Conservation (phyloP, 2,329 filamentous ascomycete genomes). For the Microcyclospora pomicola region DNA sequence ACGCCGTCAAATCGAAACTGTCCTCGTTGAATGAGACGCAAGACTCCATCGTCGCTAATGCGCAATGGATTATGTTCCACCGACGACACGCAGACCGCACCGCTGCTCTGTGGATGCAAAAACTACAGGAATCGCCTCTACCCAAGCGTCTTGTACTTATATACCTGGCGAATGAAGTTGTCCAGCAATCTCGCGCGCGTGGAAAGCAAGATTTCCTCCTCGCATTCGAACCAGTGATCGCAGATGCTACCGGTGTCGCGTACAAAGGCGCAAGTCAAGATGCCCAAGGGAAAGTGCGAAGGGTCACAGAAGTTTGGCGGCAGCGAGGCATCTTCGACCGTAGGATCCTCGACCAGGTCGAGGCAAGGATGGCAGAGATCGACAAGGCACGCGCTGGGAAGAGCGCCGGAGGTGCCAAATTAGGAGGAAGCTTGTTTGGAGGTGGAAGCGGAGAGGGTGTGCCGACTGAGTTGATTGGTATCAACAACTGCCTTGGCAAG, state of each 20-base stretch:
- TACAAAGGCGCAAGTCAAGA: constrained; percentile 82
- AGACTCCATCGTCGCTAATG: constrained; percentile 88
- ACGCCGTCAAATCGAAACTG: constrained; percentile 87
- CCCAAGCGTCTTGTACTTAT: constrained; percentile 80
- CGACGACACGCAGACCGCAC: constrained; percentile 85
- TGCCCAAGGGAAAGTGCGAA: constrained; percentile 71
- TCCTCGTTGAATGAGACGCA: constrained; percentile 94
- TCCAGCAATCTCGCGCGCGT: constrained; percentile 87
- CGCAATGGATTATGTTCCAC: constrained; percentile 99
- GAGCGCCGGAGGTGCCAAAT: constrained; percentile 15
- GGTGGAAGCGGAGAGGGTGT: constrained; percentile 38
- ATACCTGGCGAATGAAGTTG: constrained; percentile 94
- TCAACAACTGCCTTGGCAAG: constrained; percentile 61
- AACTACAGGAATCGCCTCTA: constrained; percentile 75
- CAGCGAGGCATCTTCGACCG: constrained; percentile 71
- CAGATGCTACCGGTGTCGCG: constrained; percentile 76
- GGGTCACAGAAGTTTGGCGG: constrained; percentile 91
- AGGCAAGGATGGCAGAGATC: constrained; percentile 57
- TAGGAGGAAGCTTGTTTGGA: constrained; percentile 59
- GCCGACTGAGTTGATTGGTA: constrained; percentile 61
- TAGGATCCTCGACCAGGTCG: constrained; percentile 67
- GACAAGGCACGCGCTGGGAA: constrained; percentile 32
- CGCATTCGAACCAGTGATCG: constrained; percentile 82
- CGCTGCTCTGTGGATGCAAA: constrained; percentile 80
- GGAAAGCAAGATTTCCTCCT: constrained; percentile 85